A percentile compares a stretch with the other conserved stretches of the same genome.
phyloP scores from a whole-genome alignment of 2,329 filamentous ascomycete species.

The Dryadomyces sulphureus region DNA sequence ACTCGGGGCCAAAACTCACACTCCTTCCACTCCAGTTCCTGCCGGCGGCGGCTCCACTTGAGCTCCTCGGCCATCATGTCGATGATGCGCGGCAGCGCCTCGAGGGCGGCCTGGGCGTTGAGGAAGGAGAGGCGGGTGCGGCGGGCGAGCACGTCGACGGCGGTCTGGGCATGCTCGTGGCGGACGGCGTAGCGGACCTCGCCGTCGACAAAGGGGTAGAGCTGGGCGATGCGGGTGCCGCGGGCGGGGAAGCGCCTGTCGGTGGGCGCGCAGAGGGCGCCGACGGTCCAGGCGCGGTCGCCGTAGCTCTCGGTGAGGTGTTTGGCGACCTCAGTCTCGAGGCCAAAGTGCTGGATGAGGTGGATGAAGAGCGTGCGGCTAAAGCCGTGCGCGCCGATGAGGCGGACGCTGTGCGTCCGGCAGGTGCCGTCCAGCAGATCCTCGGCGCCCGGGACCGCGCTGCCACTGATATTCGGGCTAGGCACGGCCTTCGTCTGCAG shows the following conservation, averaged over 20 bases:
- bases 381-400: slow-evolving; percentile 64
- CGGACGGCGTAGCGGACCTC: slow-evolving; percentile 79
- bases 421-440: slow-evolving; percentile 60
- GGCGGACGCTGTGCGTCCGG: slow-evolving; percentile 57
- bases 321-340: slow-evolving; percentile 85
- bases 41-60: slow-evolving; percentile 57
- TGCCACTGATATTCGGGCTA: slow-evolving; percentile 52
- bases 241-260: slow-evolving; percentile 69
- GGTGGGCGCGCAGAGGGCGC: slow-evolving; percentile 62
- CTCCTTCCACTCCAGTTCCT: slow-evolving; percentile 70
- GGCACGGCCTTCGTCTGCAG: slow-evolving; percentile 29
- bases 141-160: slow-evolving; percentile 74
- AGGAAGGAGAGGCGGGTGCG: slow-evolving; percentile 77
- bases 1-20: slow-evolving; percentile 13
- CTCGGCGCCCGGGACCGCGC: slow-evolving; percentile 40
- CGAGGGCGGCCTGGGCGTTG: slow-evolving; percentile 79
- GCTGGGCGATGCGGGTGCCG: slow-evolving; percentile 60
- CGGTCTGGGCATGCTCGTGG: slow-evolving; percentile 85
- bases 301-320: slow-evolving; percentile 81
- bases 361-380: slow-evolving; percentile 89
- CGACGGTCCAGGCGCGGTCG: slow-evolving; percentile 84
- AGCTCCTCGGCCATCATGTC: slow-evolving; percentile 82
- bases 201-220: slow-evolving; percentile 87
- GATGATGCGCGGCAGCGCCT: slow-evolving; percentile 71
- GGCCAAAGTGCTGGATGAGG: slow-evolving; percentile 80